These are phyloP conservation scores for Camillea tinctor DNA, from an alignment of 2,329 filamentous ascomycete genomes.

Conservation along the genomic window DNA sequence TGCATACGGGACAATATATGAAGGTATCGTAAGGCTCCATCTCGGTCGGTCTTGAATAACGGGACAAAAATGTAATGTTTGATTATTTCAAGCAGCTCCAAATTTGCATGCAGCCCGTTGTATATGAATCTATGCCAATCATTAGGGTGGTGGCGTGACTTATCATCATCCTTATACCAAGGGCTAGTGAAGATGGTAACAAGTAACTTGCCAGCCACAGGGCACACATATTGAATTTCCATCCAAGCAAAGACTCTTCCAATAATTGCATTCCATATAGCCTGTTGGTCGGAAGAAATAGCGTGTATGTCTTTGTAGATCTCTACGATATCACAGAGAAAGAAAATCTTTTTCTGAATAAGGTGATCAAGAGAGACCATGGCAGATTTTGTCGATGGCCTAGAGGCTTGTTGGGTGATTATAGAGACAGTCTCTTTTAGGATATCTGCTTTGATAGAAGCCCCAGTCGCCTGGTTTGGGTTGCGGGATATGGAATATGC, in stretches of 20 bases:
- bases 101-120: conserved; percentile 46
- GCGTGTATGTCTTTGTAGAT: conserved; percentile 39
- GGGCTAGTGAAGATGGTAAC: conserved; percentile 55
- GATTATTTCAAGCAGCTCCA: conserved; percentile 57
- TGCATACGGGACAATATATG: conserved; percentile 52
- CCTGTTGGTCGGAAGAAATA: conserved; percentile 21
- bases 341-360: conserved; percentile 58
- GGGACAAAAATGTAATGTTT: conserved; percentile 64
- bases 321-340: conserved; percentile 43
- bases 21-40: conserved; percentile 57
- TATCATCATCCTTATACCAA: conserved; percentile 31
- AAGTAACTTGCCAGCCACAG: conserved; percentile 60
- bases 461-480: conserved; percentile 39
- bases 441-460: conserved; percentile 43
- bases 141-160: conserved; percentile 37
- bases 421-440: conserved; percentile 56
- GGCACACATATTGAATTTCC: conserved; percentile 55
- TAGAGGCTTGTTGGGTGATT: conserved; percentile 58
- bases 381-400: conserved; percentile 66
- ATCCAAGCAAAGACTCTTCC: conserved; percentile 54
- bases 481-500: conserved; percentile 51
- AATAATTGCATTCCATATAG: conserved; percentile 52
- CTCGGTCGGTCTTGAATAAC: conserved; percentile 58
- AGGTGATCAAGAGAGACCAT: conserved; percentile 67
- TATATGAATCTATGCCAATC: conserved; percentile 59